Base-by-base conservation (phyloP, 164 flowering plant genomes). In the Tetrastigma voinierianum region DNA sequence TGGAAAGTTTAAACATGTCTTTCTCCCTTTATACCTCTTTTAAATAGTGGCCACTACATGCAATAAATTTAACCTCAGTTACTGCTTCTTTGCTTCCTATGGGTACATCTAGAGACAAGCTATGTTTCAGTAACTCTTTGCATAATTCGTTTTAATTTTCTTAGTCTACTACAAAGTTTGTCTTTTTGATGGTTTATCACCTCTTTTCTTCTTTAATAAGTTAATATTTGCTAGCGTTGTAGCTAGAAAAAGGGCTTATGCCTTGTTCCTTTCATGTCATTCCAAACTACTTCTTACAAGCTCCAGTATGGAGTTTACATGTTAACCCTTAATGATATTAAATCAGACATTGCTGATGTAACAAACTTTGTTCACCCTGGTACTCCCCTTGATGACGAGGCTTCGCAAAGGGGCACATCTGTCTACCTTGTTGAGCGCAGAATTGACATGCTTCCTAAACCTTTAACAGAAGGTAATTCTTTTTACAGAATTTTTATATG, bases 381-480 rank as follows among this genome's bases (percentile, higher is more conserved):
- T 25, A 93, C 95, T 8, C 90, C 97, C 18, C 87, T 96, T 68
- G 99, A 96, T 77, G 92, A 88, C 51, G 99, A 93, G 79, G 99
- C 98, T 65, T 40, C 98, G 21, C 85, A 89, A 80, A 84, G 99
- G 74, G 99, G 99, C 59, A 96, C 98, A 60, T 96, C 99, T 56
- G 93, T 88, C n/a, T 96, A 96, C 82, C 99, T 96, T 73, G 99
- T 96, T 76, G 99, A 93, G 70, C 90, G 97, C 45, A 82, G 99
- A 18, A 96, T 96, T 71, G 99, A 96, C 83, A 96, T 96, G 99
- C 97, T 96, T 68, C 99, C 99, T 19, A 96, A 96, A 76, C 99
- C 98, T 75, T 73, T 96, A 43, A 96, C 99, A 44, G 98, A 96
- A 90, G 99, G 98, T 87, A 48, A 15, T 10, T 64, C 62, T 65